Evolutionary conservation across 495 filamentous ascomycete species (phyloP).

Genomic region (Aspergillus olivimuriae): DNA sequence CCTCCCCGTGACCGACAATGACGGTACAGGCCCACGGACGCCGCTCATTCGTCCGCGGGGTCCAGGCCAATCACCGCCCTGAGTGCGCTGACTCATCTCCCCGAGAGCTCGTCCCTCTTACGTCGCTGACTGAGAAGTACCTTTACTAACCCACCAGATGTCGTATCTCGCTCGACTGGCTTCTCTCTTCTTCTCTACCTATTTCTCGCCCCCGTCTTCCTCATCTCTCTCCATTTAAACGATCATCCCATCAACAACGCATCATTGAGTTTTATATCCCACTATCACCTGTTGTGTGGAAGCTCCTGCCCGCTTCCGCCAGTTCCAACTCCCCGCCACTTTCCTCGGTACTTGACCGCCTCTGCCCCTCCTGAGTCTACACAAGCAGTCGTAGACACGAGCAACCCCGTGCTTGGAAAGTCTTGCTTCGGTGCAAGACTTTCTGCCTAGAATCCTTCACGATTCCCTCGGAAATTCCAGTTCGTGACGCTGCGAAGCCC

Average conservation of each 20-base stretch:
- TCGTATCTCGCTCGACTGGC: background rate
- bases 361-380: conserved; percentile 21
- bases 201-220: conserved; percentile 12
- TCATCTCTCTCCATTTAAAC: conserved; percentile 12
- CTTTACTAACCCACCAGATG: background rate
- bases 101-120: conserved; percentile 31
- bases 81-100: conserved; percentile 8
- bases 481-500: conserved; percentile 57
- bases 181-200: conserved; percentile 9
- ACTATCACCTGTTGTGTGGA: too few relatives aligned
- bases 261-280: conserved; percentile 6
- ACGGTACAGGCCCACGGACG: background rate
- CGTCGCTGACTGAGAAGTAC: conserved; percentile 20
- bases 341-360: conserved; percentile 24
- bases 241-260: background rate
- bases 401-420: conserved; percentile 31
- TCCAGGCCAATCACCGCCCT: conserved; percentile 8
- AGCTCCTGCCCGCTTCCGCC: conserved; percentile 13
- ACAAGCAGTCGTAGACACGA: conserved; percentile 25
- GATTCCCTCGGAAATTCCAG: conserved; percentile 50
- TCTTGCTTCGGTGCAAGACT: conserved; percentile 50
- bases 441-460: conserved; percentile 39
- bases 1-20: background rate
- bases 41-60: conserved; percentile 7
- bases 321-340: conserved; percentile 2